Evolutionary conservation across 2,329 filamentous ascomycete species (phyloP), one percentile per base, ranked within the genome.

Genomic region (Alternaria triticina): DNA sequence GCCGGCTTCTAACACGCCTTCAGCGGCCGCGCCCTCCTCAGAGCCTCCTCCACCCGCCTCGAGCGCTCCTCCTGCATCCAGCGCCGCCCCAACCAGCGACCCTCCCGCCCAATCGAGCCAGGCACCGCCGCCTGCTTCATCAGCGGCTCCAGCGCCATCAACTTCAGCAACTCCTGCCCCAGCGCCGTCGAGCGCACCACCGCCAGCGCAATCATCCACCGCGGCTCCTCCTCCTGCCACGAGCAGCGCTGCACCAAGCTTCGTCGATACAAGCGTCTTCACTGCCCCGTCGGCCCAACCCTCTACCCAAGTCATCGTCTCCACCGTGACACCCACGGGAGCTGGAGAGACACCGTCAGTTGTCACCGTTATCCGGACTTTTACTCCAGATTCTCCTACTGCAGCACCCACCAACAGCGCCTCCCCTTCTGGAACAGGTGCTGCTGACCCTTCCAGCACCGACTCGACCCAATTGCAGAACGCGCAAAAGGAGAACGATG

Each of bases 281-380:
- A 77, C 74, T 15, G 73, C 74, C 1, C 52, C 75, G 10, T 71
- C 74, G 45, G 64, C 62, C 8, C 55, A 70, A 6, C 71, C 74
- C 0, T 66, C 69, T 9, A 67, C 69, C 12, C 64, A 65, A n/a
- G 51, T 73, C 10, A 59, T 57, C 3, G 27, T 76, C 27, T 68
- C 72, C 13, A 56, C 71, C 28, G 52, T 76, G 52, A 77, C 74
- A 55, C 69, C 13, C 50, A 59, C 73, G 8, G 45, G 50, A 22
- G 30, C 63, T 6, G 72, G 72, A 27, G 68, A 74, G 55, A 68
- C 68, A 2, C 69, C 70, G 1, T 63, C 64, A 22, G 50, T 66
- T 50, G 62, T 72, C 43, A 59, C 69, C 54, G 66, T 73, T 45
- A 70, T 70, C 4, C 67, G 68, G 4, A 30, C 62, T 40, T 49